These are phyloP conservation scores for Candida corydali DNA, from an alignment of 805 yeast species.

Conservation along the genomic window DNA sequence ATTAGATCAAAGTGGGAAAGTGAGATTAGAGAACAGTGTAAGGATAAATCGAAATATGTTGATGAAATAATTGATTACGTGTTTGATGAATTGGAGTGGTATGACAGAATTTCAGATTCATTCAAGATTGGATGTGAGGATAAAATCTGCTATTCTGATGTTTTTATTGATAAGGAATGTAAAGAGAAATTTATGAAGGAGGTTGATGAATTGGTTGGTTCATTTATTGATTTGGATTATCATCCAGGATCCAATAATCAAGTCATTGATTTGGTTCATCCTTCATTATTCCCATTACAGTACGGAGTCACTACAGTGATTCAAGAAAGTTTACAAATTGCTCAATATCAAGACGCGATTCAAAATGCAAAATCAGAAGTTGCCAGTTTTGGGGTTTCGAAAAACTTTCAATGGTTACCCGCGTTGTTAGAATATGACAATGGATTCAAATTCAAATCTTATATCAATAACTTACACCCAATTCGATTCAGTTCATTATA, in stretches of 20 bases:
- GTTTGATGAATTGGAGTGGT: slow-evolving; percentile 28
- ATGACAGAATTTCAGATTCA: slow-evolving; percentile 14
- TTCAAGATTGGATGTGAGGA: slow-evolving; percentile 19
- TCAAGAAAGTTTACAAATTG: slow-evolving; percentile 7
- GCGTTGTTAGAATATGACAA: slow-evolving; percentile 15
- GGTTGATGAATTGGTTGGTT: slow-evolving; percentile 12
- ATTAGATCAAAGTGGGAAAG: slow-evolving; percentile 17
- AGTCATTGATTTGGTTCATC: slow-evolving; percentile 39
- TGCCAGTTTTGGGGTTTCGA: slow-evolving; percentile 14
- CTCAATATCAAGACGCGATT: slow-evolving; percentile 10
- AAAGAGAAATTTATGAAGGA: slow-evolving; percentile 12
- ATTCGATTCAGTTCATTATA: slow-evolving; percentile 20
- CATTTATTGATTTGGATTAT: slow-evolving; percentile 23
- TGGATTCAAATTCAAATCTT: slow-evolving; percentile 22
- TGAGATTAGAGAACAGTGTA: slow-evolving; percentile 15
- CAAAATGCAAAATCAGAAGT: slow-evolving; percentile 12
- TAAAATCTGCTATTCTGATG: slow-evolving; percentile 17
- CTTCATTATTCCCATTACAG: slow-evolving; percentile 33
- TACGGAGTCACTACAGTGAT: slow-evolving; percentile 24
- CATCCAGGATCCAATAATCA: slow-evolving; percentile 35
- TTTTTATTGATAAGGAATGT: slow-evolving; percentile 10
- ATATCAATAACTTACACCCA: slow-evolving; percentile 41
- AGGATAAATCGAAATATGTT: slow-evolving; percentile 10
- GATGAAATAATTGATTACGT: slow-evolving; percentile 21
- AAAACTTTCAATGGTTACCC: slow-evolving; percentile 38